A percentile compares a stretch with the other conserved stretches of the same genome.
Conservation (phyloP, 2,329 filamentous ascomycete species). For the Zalaria sp. region DNA sequence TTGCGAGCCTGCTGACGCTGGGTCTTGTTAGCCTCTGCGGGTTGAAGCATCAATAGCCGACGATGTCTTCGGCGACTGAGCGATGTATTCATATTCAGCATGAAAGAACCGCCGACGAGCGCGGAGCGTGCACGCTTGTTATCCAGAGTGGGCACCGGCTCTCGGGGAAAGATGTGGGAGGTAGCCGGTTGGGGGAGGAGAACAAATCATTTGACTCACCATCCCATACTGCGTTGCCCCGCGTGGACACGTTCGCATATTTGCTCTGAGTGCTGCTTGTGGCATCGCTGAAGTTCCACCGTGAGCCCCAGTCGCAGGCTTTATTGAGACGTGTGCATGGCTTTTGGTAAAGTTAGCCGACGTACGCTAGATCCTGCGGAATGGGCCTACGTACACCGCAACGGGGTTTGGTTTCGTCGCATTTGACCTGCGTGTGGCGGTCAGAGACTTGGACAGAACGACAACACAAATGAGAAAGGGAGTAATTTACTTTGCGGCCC, state of each 20-base stretch:
- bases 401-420: conserved; percentile 39
- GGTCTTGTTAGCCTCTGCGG: not conserved
- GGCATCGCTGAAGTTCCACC: conserved; percentile 27
- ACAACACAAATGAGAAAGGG: not conserved
- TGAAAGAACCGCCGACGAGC: too few species aligned
- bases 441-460: conserved; percentile 1
- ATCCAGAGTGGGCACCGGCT: too few species aligned
- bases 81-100: too few species aligned
- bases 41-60: too few species aligned
- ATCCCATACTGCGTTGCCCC: conserved; percentile 42
- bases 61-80: too few species aligned
- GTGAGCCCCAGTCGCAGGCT: conserved; percentile 42
- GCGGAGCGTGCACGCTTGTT: too few species aligned
- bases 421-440: conserved; percentile 34
- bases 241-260: conserved; percentile 29
- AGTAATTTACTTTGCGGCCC: not conserved
- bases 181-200: too few species aligned
- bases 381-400: conserved; percentile 31
- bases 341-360: conserved; percentile 6
- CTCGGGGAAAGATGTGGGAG: too few species aligned
- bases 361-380: not conserved
- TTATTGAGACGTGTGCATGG: conserved; percentile 43
- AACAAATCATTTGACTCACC: conserved; percentile 26
- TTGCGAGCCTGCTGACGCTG: not conserved
- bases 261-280: conserved; percentile 18